Percentiles rank a stretch among this genome's conserved stretches.
phyloP scores from a whole-genome alignment of 176 grass and related monocot species.

The Typha latifolia region DNA sequence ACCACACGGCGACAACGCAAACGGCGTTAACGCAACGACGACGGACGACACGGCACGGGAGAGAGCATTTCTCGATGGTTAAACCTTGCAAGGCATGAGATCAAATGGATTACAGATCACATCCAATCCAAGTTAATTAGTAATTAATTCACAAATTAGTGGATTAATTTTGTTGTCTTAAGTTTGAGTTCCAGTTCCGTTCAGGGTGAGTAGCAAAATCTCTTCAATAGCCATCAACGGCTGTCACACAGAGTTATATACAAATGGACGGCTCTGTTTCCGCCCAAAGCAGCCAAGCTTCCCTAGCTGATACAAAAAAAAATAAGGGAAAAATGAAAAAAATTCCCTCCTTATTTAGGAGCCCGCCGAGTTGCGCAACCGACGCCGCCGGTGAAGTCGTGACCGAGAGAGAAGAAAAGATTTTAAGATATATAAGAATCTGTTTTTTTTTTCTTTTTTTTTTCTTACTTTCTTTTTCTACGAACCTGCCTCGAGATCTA shows the following conservation, averaged over 20 bases:
- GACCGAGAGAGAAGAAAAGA: background rate
- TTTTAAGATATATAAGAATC: background rate
- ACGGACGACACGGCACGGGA: background rate
- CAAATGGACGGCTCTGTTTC: conserved; percentile 19
- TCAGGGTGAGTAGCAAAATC: conserved; percentile 14
- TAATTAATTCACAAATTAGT: background rate
- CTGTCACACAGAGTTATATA: conserved; percentile 22
- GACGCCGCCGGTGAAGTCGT: conserved; percentile 2
- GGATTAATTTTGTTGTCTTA: background rate
- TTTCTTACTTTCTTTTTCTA: conserved; percentile 7
- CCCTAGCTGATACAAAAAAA: conserved; percentile 16
- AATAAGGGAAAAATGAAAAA: conserved; percentile 9
- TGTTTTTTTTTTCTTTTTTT: background rate
- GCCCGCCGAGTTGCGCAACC: background rate
- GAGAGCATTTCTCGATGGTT: background rate
- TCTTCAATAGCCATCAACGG: conserved; percentile 20
- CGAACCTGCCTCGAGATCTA: background rate
- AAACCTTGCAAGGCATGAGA: background rate
- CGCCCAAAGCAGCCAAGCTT: background rate
- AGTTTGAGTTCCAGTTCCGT: background rate
- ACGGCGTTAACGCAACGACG: background rate
- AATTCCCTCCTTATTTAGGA: background rate
- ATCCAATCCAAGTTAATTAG: background rate
- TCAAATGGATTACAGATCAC: background rate
- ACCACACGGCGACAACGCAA: background rate